Evolutionary conservation across 129 eudicot species (phyloP), one percentile per base, ranked within the genome.

Genomic region (Ambrosia artemisiifolia): DNA sequence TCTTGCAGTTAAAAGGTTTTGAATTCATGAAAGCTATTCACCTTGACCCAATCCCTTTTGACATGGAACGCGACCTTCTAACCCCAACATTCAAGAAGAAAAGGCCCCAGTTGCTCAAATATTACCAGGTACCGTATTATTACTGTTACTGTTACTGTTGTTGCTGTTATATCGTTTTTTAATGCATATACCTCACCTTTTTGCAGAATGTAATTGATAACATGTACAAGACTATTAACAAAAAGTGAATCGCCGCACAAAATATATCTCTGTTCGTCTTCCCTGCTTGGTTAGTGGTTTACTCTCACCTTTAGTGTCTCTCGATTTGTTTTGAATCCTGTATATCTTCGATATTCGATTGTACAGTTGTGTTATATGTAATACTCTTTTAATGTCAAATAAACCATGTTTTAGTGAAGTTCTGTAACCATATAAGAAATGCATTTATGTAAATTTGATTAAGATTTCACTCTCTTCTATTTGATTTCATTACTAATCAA

Each of bases 51-150:
- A 82, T 80, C 18, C 97, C 93, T 12, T 91, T 91, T 46, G 93
- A 88, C 84, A 86, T 91, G 81, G 96, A 91, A 5, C 92, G 96
- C 12, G 97, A 91, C 81, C 97, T 91, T 62, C 68, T 88, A 14
- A 91, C 97, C 6, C 97, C 96, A 13, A 88, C 97, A 13, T 91
- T 80, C 67, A 91, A 91, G 87, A 88, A 88, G 88, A 88, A 91
- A 76, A 79, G 97, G 72, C 96, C 97, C 11, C 97, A 91, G 79
- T 36, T 91, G 91, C 89, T 82, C 49, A 86, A 88, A 74, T 85
- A 86, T 73, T 91, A 91, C 73, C 76, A 88, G 97, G 97, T 91
- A n/a, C n/a, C n/a, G n/a, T n/a, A 79, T 10, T 17, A 9, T 10
- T 43, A 13, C 42, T 1, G 3, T 35, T n/a, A n/a, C n/a, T 43